Evolutionary conservation across 2,329 filamentous ascomycete species (phyloP).

Genomic region (Talaromyces atroroseus): DNA sequence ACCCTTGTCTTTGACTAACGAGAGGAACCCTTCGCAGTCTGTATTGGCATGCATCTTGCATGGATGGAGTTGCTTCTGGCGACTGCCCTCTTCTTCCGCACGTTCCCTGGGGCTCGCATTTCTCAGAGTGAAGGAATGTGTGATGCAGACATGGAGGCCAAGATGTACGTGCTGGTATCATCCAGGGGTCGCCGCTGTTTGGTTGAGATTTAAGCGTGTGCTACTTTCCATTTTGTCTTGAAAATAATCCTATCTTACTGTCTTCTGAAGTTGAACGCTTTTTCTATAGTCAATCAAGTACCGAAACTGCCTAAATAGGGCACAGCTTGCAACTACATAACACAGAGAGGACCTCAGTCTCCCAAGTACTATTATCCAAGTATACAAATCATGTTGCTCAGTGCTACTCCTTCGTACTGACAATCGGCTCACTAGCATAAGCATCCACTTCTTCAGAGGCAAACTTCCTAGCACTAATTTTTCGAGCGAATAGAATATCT

Average conservation of each 20-base stretch:
- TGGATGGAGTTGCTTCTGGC: constrained; percentile 51
- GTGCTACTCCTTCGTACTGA: constrained; percentile 6
- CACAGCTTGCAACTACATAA: not conserved
- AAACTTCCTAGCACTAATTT: constrained; percentile 68
- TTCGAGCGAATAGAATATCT: constrained; percentile 55
- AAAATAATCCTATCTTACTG: too few species aligned
- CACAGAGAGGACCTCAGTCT: too few species aligned
- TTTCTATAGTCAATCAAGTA: too few species aligned
- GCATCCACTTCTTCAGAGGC: constrained; percentile 52
- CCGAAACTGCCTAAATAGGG: too few species aligned
- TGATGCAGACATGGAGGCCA: constrained; percentile 37
- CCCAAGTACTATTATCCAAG: too few species aligned
- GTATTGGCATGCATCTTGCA: constrained; percentile 63
- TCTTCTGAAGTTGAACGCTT: too few species aligned
- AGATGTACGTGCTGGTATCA: constrained; percentile 40
- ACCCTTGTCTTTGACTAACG: too few species aligned
- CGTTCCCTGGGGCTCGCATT: not conserved
- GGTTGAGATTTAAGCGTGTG: constrained; percentile 16
- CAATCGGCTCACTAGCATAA: constrained; percentile 38
- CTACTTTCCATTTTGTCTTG: too few species aligned
- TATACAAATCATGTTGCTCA: not conserved
- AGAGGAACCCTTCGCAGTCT: constrained; percentile 34
- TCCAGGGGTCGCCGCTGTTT: constrained; percentile 36
- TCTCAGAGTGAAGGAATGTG: constrained; percentile 2
- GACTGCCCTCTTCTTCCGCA: constrained; percentile 46